Conservation (phyloP, 306 rosid genomes). For the Calophaca sinica region DNA sequence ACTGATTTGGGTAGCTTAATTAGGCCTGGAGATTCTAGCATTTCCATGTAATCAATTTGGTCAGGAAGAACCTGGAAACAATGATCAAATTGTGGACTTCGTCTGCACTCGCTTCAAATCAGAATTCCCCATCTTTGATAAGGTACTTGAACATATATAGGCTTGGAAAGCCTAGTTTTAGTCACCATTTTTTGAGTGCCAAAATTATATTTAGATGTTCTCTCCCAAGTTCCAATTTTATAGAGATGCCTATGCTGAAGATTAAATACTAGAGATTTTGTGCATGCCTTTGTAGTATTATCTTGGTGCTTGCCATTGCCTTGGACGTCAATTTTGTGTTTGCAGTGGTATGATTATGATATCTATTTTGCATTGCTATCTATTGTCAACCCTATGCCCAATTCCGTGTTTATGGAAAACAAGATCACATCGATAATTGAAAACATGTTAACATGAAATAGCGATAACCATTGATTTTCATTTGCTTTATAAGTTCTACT, state of each 20-base stretch:
- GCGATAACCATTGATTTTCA: slow-evolving; percentile 7
- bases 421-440: background rate
- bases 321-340: background rate
- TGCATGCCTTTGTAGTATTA: slow-evolving; percentile 27
- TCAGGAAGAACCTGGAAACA: slow-evolving; percentile 85
- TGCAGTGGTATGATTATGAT: slow-evolving; percentile 3
- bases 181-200: background rate
- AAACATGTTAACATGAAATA: background rate
- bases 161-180: background rate
- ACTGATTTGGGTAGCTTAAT: slow-evolving; percentile 24
- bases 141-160: slow-evolving; percentile 53
- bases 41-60: slow-evolving; percentile 95
- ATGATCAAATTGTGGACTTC: slow-evolving; percentile 76
- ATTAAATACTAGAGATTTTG: slow-evolving; percentile 24
- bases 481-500: background rate
- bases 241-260: background rate
- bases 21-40: slow-evolving; percentile 85
- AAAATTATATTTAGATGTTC: background rate
- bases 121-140: slow-evolving; percentile 85
- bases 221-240: background rate
- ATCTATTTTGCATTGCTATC: slow-evolving; percentile 3
- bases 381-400: slow-evolving; percentile 19
- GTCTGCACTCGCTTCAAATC: slow-evolving; percentile 89
- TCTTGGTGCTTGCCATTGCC: slow-evolving; percentile 2
- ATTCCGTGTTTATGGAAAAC: background rate